A percentile compares a stretch with the other conserved stretches of the same genome.
These are phyloP conservation scores for Madurella fahalii DNA, from an alignment of 2,329 filamentous ascomycete genomes.

Conservation along the genomic window DNA sequence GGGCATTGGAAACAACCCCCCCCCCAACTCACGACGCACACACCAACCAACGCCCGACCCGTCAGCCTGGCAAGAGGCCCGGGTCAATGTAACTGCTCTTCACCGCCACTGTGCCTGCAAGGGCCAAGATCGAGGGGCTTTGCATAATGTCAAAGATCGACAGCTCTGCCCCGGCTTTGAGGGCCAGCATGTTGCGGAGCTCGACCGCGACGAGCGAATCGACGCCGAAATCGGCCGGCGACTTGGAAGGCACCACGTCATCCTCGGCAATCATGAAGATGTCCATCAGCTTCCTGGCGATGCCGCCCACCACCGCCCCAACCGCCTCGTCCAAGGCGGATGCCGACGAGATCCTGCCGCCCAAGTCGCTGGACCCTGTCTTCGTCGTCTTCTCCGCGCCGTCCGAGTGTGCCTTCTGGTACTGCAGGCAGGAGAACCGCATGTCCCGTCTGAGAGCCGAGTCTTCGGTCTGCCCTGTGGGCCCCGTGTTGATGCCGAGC, in stretches of 20 bases:
- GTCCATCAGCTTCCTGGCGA: constrained; percentile 31
- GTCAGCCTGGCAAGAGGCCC: too few relatives aligned
- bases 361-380: constrained; percentile 11
- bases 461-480: constrained; percentile 10
- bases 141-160: constrained; percentile 37
- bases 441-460: constrained; percentile 16
- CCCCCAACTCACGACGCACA: background rate
- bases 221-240: constrained; percentile 34
- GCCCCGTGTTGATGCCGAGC: constrained; percentile 24
- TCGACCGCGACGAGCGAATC: constrained; percentile 44
- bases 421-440: constrained; percentile 17
- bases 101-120: constrained; percentile 16
- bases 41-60: background rate
- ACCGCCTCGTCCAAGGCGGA: constrained; percentile 16
- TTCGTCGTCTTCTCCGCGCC: background rate
- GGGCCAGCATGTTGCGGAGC: constrained; percentile 39
- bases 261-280: constrained; percentile 30
- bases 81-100: constrained; percentile 18
- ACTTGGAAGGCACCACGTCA: constrained; percentile 30
- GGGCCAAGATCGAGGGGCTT: constrained; percentile 16
- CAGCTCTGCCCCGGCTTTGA: constrained; percentile 33
- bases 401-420: constrained; percentile 6
- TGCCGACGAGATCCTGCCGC: constrained; percentile 2
- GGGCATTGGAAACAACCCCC: too few relatives aligned
- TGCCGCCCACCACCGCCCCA: constrained; percentile 20